Base-by-base conservation (phyloP, 2,329 filamentous ascomycete genomes). In the Talaromyces sp. region DNA sequence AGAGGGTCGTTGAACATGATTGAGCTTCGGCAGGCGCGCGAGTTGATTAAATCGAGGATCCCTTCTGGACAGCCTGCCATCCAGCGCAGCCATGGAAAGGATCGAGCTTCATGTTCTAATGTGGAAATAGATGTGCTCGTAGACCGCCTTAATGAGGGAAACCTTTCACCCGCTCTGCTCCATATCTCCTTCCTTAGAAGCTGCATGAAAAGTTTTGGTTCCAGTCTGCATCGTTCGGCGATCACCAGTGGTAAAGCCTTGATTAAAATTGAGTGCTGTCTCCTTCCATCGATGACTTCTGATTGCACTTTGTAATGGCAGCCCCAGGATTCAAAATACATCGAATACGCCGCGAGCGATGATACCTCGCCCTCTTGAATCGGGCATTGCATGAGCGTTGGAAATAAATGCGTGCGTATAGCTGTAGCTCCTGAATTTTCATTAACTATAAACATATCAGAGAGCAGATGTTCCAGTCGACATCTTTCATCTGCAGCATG, bases 401-500 rank as follows among this genome's bases (percentile, higher is more conserved):
- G 72, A 2, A 86, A 76, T 0, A 73, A 54, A 1, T 68, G 69
- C 5, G 73, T 76, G 6, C 69, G 62, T 22, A 82, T 70, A 1
- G 63, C 62, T 29, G 31, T 1, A 74, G 69, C 58, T 49, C 29
- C 47, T 15, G 31, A 25, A 11, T 47, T 11, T 56, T 58, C 47
- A 58, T 53, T 58, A 7, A 61, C 56, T 15, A 65, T 72, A 65
- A 68, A 87, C 36, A 91, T 77, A 2, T 86, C 82, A 27, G 73
- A 68, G 74, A 96, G 87, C 0, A 99, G 82, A 0, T 77, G 74
- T 74, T 99, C 95, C 1, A 98, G 85, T 1, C 89, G 88, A 68
- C 91, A 88, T 54, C 95, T 86, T 79, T 99, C 95, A 74, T 97
- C 94, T 2, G 93, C 95, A 0, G 95, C 95, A 74, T 99, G 95